Conservation (phyloP, 2,329 filamentous ascomycete species). For the Knoxdaviesia proteae region DNA sequence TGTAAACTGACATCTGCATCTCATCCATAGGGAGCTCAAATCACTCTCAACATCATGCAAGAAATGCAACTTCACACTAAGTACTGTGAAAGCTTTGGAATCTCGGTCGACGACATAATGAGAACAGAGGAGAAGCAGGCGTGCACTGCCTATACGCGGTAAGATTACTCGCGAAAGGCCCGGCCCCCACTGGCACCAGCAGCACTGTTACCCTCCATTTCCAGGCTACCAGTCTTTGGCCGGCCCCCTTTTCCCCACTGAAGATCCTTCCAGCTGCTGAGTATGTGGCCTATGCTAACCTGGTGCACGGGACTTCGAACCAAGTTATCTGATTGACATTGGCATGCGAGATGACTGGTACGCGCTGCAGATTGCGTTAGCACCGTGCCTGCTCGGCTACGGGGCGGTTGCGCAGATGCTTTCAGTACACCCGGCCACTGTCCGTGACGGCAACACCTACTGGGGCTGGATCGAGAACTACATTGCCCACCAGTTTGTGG, state of each 20-base stretch:
- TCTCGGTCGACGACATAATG: slow-evolving; percentile 54
- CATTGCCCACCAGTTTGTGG: slow-evolving; percentile 53
- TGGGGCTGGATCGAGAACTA: slow-evolving; percentile 90
- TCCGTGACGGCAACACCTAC: slow-evolving; percentile 48
- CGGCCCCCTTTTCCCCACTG: too few relatives aligned
- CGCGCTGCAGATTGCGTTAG: slow-evolving; percentile 63
- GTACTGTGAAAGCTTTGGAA: slow-evolving; percentile 66
- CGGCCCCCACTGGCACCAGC: too few relatives aligned
- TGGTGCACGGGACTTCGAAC: neutral
- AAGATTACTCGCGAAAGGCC: neutral
- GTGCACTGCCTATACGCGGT: slow-evolving; percentile 53
- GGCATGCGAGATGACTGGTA: slow-evolving; percentile 78
- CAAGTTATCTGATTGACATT: slow-evolving; percentile 64
- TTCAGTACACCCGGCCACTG: slow-evolving; percentile 37
- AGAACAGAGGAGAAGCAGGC: slow-evolving; percentile 36
- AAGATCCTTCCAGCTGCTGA: too few relatives aligned
- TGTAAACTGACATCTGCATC: too few relatives aligned
- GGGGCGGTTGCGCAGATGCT: slow-evolving; percentile 57
- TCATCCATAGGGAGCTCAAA: slow-evolving; percentile 17
- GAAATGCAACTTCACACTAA: slow-evolving; percentile 67
- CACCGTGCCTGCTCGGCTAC: slow-evolving; percentile 83
- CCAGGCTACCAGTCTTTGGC: too few relatives aligned
- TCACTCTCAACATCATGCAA: slow-evolving; percentile 54
- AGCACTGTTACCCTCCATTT: too few relatives aligned
- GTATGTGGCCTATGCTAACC: too few relatives aligned